A percentile compares a stretch with the other conserved stretches of the same genome.
Conservation (phyloP, 495 filamentous ascomycete genomes). For the Friedmanniomyces endolithicus region DNA sequence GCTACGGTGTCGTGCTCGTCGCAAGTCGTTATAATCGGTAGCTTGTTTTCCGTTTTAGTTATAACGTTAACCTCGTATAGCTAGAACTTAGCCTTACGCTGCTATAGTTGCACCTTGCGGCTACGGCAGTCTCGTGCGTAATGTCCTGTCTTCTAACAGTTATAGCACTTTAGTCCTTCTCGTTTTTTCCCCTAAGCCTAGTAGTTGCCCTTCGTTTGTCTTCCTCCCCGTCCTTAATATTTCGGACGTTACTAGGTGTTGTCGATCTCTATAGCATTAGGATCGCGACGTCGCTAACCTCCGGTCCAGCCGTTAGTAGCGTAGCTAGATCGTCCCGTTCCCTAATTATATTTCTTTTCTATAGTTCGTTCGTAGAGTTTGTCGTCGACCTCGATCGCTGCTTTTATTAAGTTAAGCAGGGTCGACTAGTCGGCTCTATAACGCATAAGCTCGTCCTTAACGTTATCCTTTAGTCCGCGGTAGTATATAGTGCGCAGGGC, state of each 20-base stretch:
- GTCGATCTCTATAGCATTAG: constrained; percentile 8
- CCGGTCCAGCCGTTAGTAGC: neutral
- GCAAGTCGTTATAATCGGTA: too few species aligned
- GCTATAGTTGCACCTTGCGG: neutral
- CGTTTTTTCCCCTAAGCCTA: neutral
- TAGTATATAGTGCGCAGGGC: constrained; percentile 1
- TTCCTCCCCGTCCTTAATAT: neutral
- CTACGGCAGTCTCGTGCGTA: neutral
- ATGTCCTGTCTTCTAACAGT: neutral
- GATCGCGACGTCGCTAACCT: neutral
- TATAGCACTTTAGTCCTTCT: too few species aligned
- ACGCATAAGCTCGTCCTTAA: constrained; percentile 9
- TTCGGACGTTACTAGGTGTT: too few species aligned
- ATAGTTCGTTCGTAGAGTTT: constrained; percentile 4
- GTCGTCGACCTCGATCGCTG: constrained; percentile 1
- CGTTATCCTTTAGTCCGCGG: neutral
- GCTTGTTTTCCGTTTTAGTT: too few species aligned
- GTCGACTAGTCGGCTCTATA: neutral
- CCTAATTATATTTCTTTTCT: constrained; percentile 3
- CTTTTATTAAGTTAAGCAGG: neutral
- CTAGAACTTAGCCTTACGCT: neutral
- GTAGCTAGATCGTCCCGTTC: constrained; percentile 3
- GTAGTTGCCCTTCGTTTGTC: neutral
- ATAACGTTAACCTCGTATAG: too few species aligned
- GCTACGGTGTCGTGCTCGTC: neutral